Conservation (phyloP, 495 filamentous ascomycete species). For the Tuber brumale region DNA sequence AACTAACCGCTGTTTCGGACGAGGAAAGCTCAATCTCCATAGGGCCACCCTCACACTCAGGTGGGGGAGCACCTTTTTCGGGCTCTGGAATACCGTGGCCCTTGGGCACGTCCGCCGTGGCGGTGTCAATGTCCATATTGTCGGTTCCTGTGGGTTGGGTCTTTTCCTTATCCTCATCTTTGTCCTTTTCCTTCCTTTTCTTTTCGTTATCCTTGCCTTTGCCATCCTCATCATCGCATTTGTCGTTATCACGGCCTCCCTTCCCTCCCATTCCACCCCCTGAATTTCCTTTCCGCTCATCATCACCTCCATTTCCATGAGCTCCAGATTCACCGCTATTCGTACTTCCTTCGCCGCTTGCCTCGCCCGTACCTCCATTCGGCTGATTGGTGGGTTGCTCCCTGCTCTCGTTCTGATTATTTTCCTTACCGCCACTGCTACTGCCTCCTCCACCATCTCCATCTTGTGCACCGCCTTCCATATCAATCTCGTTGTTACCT, state of each 20-base stretch:
- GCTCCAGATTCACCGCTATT: constrained; percentile 15
- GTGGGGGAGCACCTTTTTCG: not conserved
- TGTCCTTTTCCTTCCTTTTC: constrained; percentile 22
- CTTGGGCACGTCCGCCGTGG: not conserved
- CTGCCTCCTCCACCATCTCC: constrained; percentile 35
- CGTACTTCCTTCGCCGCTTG: constrained; percentile 9
- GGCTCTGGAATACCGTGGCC: not conserved
- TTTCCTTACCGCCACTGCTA: constrained; percentile 7
- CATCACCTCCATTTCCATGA: constrained; percentile 22
- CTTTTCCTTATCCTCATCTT: not conserved
- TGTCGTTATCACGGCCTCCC: constrained; percentile 10
- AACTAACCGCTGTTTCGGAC: constrained; percentile 32
- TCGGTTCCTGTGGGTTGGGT: constrained; percentile 17
- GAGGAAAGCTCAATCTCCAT: constrained; percentile 32
- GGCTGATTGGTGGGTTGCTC: constrained; percentile 25
- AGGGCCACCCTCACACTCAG: constrained; percentile 13
- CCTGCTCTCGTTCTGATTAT: constrained; percentile 26
- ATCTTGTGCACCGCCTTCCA: constrained; percentile 40
- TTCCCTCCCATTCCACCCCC: constrained; percentile 24
- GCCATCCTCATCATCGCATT: constrained; percentile 10
- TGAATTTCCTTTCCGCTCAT: constrained; percentile 21
- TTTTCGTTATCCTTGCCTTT: constrained; percentile 12
- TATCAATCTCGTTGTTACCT: constrained; percentile 40
- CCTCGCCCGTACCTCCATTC: constrained; percentile 9
- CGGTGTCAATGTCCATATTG: constrained; percentile 34